phyloP scores from a whole-genome alignment of 129 eudicot genomes.

The Chrysanthemum makinoi region DNA sequence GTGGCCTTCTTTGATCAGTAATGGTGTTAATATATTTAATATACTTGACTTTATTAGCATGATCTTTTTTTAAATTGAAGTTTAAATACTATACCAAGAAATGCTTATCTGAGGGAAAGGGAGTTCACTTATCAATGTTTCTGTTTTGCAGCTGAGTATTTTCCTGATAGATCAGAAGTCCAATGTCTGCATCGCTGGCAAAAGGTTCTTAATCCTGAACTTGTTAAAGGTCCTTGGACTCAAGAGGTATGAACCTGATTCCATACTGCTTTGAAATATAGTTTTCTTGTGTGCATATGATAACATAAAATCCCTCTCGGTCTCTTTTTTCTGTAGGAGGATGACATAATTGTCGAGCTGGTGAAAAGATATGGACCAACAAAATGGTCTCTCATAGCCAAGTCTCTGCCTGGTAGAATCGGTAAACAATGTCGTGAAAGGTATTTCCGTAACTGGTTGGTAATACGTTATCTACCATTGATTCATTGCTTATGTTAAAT shows the following conservation, averaged over 20 bases:
- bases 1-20: slow-evolving; percentile 3
- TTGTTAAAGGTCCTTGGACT: slow-evolving; percentile 98
- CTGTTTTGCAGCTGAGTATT: slow-evolving; percentile 74
- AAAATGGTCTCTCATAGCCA: slow-evolving; percentile 96
- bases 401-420: slow-evolving; percentile 92
- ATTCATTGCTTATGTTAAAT: no score
- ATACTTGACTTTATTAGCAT: not conserved
- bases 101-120: not conserved
- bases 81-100: not conserved
- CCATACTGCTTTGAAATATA: slow-evolving; percentile 9
- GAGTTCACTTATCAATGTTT: slow-evolving; percentile 26
- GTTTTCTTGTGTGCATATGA: not conserved
- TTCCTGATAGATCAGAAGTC: slow-evolving; percentile 94
- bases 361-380: slow-evolving; percentile 86
- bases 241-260: slow-evolving; percentile 60
- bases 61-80: not conserved
- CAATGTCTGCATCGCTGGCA: slow-evolving; percentile 99
- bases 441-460: slow-evolving; percentile 29
- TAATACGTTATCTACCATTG: no score
- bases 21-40: not conserved
- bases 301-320: not conserved
- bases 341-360: slow-evolving; percentile 72
- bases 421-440: slow-evolving; percentile 99
- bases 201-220: slow-evolving; percentile 98
- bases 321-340: slow-evolving; percentile 60